A percentile compares a stretch with the other conserved stretches of the same genome.
These are phyloP conservation scores for Heterobasidion occidentale DNA, from an alignment of 1,284 basidiomycete species.

Conservation along the genomic window DNA sequence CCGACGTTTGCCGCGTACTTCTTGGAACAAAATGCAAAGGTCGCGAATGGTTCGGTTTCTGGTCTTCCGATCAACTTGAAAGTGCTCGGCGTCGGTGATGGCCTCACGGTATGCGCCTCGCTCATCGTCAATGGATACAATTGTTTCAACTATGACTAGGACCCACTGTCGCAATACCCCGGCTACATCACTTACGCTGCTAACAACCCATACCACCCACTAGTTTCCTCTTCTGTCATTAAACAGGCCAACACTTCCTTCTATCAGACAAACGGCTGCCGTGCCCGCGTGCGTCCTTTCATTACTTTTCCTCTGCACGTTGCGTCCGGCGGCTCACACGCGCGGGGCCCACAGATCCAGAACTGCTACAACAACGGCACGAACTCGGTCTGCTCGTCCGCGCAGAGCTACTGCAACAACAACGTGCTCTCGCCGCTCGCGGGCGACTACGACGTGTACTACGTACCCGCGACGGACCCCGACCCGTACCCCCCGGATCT, in stretches of 20 bases:
- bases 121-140: conserved; percentile 3
- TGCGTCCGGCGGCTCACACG: neutral
- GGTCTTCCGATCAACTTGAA: conserved; percentile 53
- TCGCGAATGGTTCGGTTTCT: conserved; percentile 36
- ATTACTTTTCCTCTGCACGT: neutral
- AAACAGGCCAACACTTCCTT: conserved; percentile 35
- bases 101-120: conserved; percentile 40
- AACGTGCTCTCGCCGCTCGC: conserved; percentile 41
- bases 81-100: conserved; percentile 54
- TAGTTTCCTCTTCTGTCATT: conserved; percentile 35
- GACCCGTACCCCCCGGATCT: conserved; percentile 50
- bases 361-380: conserved; percentile 39
- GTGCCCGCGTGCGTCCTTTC: conserved; percentile 12
- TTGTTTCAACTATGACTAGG: conserved; percentile 21
- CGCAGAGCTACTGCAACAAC: conserved; percentile 49
- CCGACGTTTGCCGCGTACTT: conserved; percentile 59
- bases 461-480: conserved; percentile 38
- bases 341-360: conserved; percentile 32
- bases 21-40: conserved; percentile 50
- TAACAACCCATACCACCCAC: conserved; percentile 42
- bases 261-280: conserved; percentile 39
- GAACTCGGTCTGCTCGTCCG: conserved; percentile 40
- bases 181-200: conserved; percentile 47
- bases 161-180: conserved; percentile 50
- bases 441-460: conserved; percentile 44